Evolutionary conservation across 352 stramenopile genomes (phyloP).

Genomic region (Globisporangium cederbergense): DNA sequence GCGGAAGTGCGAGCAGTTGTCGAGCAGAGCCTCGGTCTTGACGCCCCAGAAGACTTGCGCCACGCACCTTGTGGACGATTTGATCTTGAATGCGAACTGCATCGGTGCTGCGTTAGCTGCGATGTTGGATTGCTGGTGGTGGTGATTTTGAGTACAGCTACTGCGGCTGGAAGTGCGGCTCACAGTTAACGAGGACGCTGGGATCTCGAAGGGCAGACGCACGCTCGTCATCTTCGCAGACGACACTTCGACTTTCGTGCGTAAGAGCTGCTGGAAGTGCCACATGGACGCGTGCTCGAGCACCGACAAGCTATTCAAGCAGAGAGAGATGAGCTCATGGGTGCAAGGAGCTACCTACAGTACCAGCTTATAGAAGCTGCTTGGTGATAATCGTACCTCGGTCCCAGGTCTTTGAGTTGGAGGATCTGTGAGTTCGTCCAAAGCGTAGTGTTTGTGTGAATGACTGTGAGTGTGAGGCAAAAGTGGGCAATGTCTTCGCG

Average conservation of each 20-base stretch:
- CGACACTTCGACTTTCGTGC: constrained; percentile 33
- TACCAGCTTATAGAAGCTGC: neutral
- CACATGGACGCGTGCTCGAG: constrained; percentile 53
- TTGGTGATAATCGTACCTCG: constrained; percentile 17
- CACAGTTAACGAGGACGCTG: constrained; percentile 29
- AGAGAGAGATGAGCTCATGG: neutral
- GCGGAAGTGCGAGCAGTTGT: constrained; percentile 8
- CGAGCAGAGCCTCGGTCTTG: constrained; percentile 24
- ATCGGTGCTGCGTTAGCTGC: constrained; percentile 7
- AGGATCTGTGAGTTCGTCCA: constrained; percentile 13
- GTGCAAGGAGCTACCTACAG: too few relatives aligned
- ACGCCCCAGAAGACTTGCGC: constrained; percentile 40
- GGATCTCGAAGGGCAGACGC: constrained; percentile 41
- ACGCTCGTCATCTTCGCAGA: constrained; percentile 41
- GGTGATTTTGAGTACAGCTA: neutral
- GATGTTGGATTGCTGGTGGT: constrained; percentile 6
- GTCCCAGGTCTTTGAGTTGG: constrained; percentile 27
- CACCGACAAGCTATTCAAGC: constrained; percentile 31
- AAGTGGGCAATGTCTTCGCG: neutral
- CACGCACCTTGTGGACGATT: constrained; percentile 17
- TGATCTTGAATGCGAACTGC: constrained; percentile 26
- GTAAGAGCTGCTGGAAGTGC: constrained; percentile 63
- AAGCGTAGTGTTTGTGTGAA: neutral
- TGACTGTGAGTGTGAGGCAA: neutral
- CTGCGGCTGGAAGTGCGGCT: neutral